phyloP scores from a whole-genome alignment of 306 rosid genomes.

The Rosa lucieae region DNA sequence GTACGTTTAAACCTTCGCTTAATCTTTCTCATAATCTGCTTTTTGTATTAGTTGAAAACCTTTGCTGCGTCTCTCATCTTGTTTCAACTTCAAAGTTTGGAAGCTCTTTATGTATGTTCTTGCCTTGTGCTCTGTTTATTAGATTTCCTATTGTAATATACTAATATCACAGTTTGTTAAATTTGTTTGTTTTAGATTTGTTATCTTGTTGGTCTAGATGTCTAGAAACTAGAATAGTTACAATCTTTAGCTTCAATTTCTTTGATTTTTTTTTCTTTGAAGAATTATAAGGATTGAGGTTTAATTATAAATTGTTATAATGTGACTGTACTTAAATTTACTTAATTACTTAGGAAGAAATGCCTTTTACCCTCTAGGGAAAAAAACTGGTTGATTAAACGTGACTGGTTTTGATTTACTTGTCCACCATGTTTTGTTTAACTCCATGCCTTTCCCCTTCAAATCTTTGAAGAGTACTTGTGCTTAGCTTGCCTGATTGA shows the following conservation, averaged over 20 bases:
- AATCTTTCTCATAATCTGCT: background rate
- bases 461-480: background rate
- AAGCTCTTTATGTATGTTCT: background rate
- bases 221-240: too few species aligned
- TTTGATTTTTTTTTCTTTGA: background rate
- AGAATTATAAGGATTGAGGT: background rate
- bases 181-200: background rate
- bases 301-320: background rate
- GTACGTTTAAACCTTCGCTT: background rate
- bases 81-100: background rate
- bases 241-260: background rate
- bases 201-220: too few species aligned
- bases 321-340: background rate
- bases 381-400: background rate
- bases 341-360: too few species aligned
- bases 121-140: background rate
- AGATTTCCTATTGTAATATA: too few species aligned
- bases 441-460: background rate
- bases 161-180: too few species aligned
- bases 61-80: background rate
- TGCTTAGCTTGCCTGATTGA: background rate
- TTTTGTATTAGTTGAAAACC: background rate
- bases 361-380: too few species aligned
- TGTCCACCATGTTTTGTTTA: background rate
- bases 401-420: background rate